Base-by-base conservation (phyloP, 805 yeast genomes). In the Torulaspora microellipsoides region DNA sequence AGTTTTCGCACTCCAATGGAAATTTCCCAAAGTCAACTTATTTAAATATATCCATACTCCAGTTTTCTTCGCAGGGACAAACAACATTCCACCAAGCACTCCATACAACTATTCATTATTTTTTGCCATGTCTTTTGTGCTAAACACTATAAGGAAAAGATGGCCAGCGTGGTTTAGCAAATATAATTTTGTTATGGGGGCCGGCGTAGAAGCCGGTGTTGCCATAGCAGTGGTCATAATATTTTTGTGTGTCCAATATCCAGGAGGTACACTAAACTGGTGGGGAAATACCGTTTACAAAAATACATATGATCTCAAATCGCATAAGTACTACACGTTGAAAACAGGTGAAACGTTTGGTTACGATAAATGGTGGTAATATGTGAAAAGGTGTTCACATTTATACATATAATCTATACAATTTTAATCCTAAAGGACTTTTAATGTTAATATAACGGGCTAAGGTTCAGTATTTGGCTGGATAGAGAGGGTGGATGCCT, bases 61-160 rank as follows among this genome's bases (percentile, higher is more conserved):
- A 0, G 80, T 82, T 9, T 81, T 86, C 42, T 73, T 85, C 54
- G 68, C 73, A 14, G 74, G 78, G 6, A 64, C 76, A n/a, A 81
- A 81, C 35, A 70, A 72, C 52, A 77, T 82, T 53, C 90, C 91
- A 12, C 90, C 91, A 33, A 83, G 85, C 31, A 80, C 88, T 4
- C 80, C 85, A 25, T 81, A 80, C 60, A 81, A 80, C 59, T 81
- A 80, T 61, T 73, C 81, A 1, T 71, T 77, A 17, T 79, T 78
- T 30, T 68, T 78, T 38, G 61, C 66, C 2, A 53, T 74, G 42
- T 72, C 80, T 8, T 71, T 64, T 43, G 51, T 67, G 27, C 69
- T 78, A 59, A 70, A 70, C 52, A 58, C 64, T 31, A 63, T 79
- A 36, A 75, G 72, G 48, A 67, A 65, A 35, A 65, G 65, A 45